phyloP scores from a whole-genome alignment of 176 grass and related monocot genomes.

The Themeda triandra region DNA sequence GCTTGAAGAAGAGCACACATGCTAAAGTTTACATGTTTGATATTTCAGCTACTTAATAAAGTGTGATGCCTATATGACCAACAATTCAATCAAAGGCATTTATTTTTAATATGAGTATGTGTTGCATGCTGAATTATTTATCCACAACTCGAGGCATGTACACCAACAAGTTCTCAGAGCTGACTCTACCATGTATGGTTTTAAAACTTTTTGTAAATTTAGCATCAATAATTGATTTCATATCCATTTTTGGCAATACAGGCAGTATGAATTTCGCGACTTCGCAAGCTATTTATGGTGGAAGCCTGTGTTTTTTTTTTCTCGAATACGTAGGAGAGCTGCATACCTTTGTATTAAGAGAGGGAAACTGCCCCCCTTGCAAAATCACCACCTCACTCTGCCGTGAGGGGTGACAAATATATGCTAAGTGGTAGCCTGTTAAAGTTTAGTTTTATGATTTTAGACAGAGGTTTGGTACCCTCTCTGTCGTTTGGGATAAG shows the following conservation, averaged over 20 bases:
- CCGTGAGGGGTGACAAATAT: background rate
- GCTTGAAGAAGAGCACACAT: background rate
- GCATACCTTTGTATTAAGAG: background rate
- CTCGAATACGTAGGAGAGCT: background rate
- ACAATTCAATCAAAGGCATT: background rate
- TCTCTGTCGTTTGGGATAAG: background rate
- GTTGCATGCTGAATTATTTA: background rate
- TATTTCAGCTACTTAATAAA: background rate
- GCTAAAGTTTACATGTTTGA: background rate
- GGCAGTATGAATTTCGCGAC: background rate
- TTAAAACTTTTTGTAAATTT: background rate
- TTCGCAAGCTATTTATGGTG: background rate
- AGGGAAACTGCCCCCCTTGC: background rate
- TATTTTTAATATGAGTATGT: background rate
- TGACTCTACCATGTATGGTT: background rate
- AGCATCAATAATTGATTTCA: background rate
- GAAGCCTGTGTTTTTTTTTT: background rate
- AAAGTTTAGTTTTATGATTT: background rate
- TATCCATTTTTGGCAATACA: background rate
- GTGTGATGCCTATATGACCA: background rate
- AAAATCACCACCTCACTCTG: background rate
- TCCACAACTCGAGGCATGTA: background rate
- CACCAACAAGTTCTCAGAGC: background rate
- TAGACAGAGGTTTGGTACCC: background rate
- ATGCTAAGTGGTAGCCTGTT: background rate